Base-by-base conservation (phyloP, 495 filamentous ascomycete genomes). In the Xeromyces bisporus region DNA sequence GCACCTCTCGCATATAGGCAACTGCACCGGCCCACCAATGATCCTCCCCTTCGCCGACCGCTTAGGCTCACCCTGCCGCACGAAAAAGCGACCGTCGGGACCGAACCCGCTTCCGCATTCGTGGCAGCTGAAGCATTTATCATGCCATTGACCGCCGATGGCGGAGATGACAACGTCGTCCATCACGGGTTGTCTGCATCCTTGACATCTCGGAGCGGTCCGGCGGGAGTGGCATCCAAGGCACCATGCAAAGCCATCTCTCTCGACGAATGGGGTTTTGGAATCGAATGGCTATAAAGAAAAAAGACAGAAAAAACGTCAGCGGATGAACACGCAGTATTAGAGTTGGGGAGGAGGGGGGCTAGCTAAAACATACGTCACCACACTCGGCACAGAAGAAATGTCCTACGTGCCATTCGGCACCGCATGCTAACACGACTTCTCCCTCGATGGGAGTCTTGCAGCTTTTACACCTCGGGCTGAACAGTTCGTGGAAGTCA, bases 341-440 rank as follows among this genome's bases (percentile, higher is more conserved):
- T 11, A 6, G 24, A 1, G 29, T 15, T 9, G 23, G 16, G 16
- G 13, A 30, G 12, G n/a, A n/a, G n/a, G n/a, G n/a, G n/a, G n/a
- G n/a, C n/a, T n/a, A n/a, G n/a, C n/a, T n/a, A n/a, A 34, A 18
- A 51, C 64, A 25, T 56, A 72, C 67, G 66, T 99, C 89, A 38
- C 89, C 89, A 56, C 89, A 99, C 65, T 99, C 81, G 17, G 91
- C 91, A 48, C 89, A 99, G 68, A 96, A 99, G 63, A 99, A 99
- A 60, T 99, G 89, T 1, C 89, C 89, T 39, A 80, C 80, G 55
- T 99, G 89, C 83, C 83, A 99, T 55, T 92, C 82, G 12, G 77
- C 74, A 12, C 91, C 89, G 42, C 89, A 80, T 2, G 89, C 89
- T 23, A 96, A 74, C 8, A 93, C 73, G 24, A 94, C 80, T 58